These are phyloP conservation scores for Curvularia sp. DNA, from an alignment of 2,329 filamentous ascomycete genomes.

Conservation along the genomic window DNA sequence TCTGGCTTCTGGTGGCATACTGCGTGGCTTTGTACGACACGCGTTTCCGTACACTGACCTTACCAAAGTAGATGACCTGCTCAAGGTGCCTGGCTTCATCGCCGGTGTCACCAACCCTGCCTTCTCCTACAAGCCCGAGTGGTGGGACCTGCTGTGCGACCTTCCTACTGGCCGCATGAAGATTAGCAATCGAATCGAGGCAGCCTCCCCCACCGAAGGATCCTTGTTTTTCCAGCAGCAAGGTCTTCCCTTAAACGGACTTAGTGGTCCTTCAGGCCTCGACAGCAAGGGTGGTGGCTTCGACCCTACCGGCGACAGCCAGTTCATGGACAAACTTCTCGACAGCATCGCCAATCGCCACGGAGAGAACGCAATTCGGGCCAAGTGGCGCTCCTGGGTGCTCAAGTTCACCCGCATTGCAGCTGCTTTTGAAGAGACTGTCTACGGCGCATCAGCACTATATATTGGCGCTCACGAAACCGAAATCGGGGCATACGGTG, in stretches of 20 bases:
- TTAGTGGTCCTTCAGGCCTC: slow-evolving; percentile 23
- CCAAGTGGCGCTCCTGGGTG: slow-evolving; percentile 96
- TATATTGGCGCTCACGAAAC: slow-evolving; percentile 80
- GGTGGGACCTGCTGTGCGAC: slow-evolving; percentile 98
- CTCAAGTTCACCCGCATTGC: slow-evolving; percentile 90
- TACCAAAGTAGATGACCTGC: slow-evolving; percentile 94
- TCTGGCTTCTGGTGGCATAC: slow-evolving; percentile 86
- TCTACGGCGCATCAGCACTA: slow-evolving; percentile 90
- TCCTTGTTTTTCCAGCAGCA: slow-evolving; percentile 86
- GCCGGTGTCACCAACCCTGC: slow-evolving; percentile 97
- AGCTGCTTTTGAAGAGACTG: slow-evolving; percentile 91
- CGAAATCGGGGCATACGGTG: slow-evolving; percentile 56
- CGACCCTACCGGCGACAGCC: slow-evolving; percentile 83
- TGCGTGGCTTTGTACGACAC: slow-evolving; percentile 92
- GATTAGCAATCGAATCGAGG: slow-evolving; percentile 87
- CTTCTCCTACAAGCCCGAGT: slow-evolving; percentile 92
- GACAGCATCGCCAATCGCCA: slow-evolving; percentile 84
- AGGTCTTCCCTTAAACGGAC: slow-evolving; percentile 39
- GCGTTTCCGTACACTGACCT: slow-evolving; percentile 98
- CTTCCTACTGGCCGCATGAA: slow-evolving; percentile 90
- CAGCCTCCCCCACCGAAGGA: slow-evolving; percentile 81
- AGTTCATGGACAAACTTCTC: slow-evolving; percentile 87
- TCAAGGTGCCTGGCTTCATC: slow-evolving; percentile 96
- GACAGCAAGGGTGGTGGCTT: slow-evolving; percentile 46
- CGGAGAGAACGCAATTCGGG: slow-evolving; percentile 83